phyloP scores from a whole-genome alignment of 139 green algal species.

The Tetraselmis striata region DNA sequence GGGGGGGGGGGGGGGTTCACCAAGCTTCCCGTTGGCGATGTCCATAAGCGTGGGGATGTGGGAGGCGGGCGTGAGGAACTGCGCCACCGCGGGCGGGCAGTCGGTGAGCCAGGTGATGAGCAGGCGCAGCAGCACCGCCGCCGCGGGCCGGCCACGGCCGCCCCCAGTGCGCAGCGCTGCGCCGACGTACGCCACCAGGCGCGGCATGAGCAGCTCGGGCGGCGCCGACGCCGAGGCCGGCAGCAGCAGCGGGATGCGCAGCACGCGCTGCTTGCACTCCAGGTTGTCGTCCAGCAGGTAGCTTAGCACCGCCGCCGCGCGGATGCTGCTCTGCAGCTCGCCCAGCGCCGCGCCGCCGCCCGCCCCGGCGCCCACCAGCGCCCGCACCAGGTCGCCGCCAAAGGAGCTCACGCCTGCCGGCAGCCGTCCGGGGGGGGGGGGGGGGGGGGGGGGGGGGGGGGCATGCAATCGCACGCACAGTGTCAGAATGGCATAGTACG shows the following conservation, averaged over 20 bases:
- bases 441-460: too few relatives aligned
- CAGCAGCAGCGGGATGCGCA: slow-evolving; percentile 25
- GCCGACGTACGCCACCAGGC: slow-evolving; percentile 12
- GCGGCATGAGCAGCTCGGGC: slow-evolving; percentile 25
- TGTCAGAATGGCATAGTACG: too few relatives aligned
- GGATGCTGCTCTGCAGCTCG: slow-evolving; percentile 7
- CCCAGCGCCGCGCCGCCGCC: slow-evolving; percentile 1
- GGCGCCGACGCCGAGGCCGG: neutral
- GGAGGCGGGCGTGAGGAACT: slow-evolving; percentile 34
- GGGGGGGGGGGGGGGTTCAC: neutral
- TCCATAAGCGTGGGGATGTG: slow-evolving; percentile 48
- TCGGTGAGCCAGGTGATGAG: slow-evolving; percentile 61
- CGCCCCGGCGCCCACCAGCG: slow-evolving; percentile 10
- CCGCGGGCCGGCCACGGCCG: slow-evolving; percentile 14
- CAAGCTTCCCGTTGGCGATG: slow-evolving; percentile 14
- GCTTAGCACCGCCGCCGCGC: slow-evolving; percentile 34
- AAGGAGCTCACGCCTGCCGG: slow-evolving; percentile 23
- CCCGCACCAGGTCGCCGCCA: slow-evolving; percentile 31
- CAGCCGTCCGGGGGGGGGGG: too few relatives aligned
- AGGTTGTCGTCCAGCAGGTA: slow-evolving; percentile 36
- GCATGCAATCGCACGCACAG: too few relatives aligned
- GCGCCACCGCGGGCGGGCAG: slow-evolving; percentile 40
- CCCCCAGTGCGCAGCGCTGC: slow-evolving; percentile 9
- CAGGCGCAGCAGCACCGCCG: slow-evolving; percentile 48
- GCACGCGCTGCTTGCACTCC: slow-evolving; percentile 28